Base-by-base conservation (phyloP, 2,329 filamentous ascomycete species). In the Microsporum audouinii region DNA sequence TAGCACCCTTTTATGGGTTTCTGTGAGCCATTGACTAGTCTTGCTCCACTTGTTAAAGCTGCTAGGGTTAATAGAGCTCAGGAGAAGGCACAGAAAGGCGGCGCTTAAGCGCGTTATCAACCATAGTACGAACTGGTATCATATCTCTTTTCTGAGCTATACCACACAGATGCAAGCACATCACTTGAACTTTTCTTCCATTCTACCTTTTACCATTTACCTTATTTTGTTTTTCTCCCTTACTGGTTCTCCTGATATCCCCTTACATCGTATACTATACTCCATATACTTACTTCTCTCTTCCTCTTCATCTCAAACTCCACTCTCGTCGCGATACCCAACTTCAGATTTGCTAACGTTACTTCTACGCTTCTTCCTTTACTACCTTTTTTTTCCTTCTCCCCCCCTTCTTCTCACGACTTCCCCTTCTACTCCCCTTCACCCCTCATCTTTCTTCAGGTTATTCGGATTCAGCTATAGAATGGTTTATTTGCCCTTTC, bases 11-110 rank as follows among this genome's bases (percentile, higher is more conserved):
- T 91, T 72, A 90, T 91, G 86, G 85, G 85, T 70, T 74, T 81
- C 65, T 91, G 88, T 68, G 84, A 88, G 61, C 87, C 89, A 62
- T 75, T 91, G 14, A 80, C 80, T 60, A 89, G 91, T 63, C 80
- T 97, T 60, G 87, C 92, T 31, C 91, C 92, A 7, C 82, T 97
- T 62, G 92, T 97, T 59, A 84, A 87, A 70, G 88, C 91, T 47
- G 92, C 92, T 56, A 84, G 91, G 66, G 85, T 89, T 72, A 91
- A 91, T 65, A 84, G 91, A 72, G 88, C 88, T 31, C 87, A 92
- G 70, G 92, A 97, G 76, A 89, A 89, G 76, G 85, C 85, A 63
- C 83, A 85, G 65, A 89, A 89, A 73, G 85, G 73, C 47, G 71
- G 72, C 36, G 64, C 67, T 61, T 75, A 67, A 27, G 63, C 62